phyloP scores from a whole-genome alignment of 106 monocot genomes.

The Dendrobium chrysotoxum region DNA sequence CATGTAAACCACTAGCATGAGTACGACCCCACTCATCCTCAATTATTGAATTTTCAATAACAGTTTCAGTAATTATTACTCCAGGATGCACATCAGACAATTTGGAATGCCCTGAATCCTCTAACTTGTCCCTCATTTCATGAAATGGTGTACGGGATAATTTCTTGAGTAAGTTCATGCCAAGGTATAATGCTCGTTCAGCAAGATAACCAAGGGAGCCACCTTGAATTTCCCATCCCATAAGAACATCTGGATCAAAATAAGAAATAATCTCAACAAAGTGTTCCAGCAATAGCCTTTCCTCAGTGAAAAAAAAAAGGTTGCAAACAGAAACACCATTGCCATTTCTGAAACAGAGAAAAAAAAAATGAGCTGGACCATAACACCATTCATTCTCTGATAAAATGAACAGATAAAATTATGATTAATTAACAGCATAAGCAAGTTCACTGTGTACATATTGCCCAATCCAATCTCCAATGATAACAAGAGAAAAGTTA shows the following conservation, averaged over 20 bases:
- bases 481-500: background rate
- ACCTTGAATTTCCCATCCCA: constrained; percentile 93
- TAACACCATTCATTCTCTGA: background rate
- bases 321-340: constrained; percentile 51
- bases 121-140: constrained; percentile 26
- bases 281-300: constrained; percentile 48
- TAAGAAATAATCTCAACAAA: constrained; percentile 52
- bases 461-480: background rate
- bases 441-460: background rate
- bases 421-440: background rate
- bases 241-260: constrained; percentile 83
- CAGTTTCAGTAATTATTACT: constrained; percentile 21
- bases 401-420: background rate
- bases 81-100: constrained; percentile 10
- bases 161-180: constrained; percentile 55
- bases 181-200: constrained; percentile 77
- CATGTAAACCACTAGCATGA: constrained; percentile 93
- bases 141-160: constrained; percentile 56
- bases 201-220: constrained; percentile 81
- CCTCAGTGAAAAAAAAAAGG: constrained; percentile 41
- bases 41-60: constrained; percentile 33
- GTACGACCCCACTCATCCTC: constrained; percentile 77
- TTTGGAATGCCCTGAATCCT: constrained; percentile 19
- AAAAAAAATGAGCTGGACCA: background rate
- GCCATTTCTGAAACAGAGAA: constrained; percentile 39